A percentile compares a stretch with the other conserved stretches of the same genome.
These are phyloP conservation scores for Pleomassaria siparia DNA, from an alignment of 2,329 filamentous ascomycete genomes.

Conservation along the genomic window DNA sequence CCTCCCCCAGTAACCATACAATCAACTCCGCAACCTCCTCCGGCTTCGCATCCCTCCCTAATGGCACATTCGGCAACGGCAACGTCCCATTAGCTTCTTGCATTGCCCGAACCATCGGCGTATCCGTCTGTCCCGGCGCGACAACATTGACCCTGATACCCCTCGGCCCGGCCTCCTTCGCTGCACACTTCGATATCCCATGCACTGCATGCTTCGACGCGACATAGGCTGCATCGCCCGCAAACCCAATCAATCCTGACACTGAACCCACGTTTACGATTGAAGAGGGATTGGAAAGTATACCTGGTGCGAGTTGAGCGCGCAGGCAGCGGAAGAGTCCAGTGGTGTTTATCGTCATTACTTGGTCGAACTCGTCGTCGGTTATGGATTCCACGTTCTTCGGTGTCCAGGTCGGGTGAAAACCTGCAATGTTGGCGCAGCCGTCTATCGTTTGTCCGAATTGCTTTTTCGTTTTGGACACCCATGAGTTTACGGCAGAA, in stretches of 20 bases:
- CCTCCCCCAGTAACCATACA: constrained; percentile 12
- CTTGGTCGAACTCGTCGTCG: constrained; percentile 15
- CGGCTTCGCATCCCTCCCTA: constrained; percentile 43
- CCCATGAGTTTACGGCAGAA: constrained; percentile 10
- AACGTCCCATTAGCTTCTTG: constrained; percentile 6
- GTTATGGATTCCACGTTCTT: constrained; percentile 9
- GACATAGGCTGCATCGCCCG: constrained; percentile 12
- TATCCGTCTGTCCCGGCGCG: constrained; percentile 13
- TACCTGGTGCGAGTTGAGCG: constrained; percentile 10
- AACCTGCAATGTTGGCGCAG: constrained; percentile 17
- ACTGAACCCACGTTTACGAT: constrained; percentile 15
- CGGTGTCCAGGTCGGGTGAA: constrained; percentile 12
- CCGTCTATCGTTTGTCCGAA: constrained; percentile 11
- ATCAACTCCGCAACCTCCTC: constrained; percentile 17
- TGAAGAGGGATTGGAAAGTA: background rate
- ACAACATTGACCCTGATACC: constrained; percentile 14
- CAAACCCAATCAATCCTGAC: constrained; percentile 14
- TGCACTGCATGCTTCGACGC: constrained; percentile 17
- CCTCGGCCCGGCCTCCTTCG: constrained; percentile 14
- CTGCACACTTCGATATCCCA: constrained; percentile 13
- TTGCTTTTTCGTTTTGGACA: constrained; percentile 6
- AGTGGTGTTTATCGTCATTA: constrained; percentile 10
- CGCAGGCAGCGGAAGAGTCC: constrained; percentile 18
- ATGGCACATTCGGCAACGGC: constrained; percentile 29
- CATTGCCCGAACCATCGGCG: constrained; percentile 15